Evolutionary conservation across 2,329 filamentous ascomycete species (phyloP), one percentile per base, ranked within the genome.

Genomic region (Parastagonospora nodorum): DNA sequence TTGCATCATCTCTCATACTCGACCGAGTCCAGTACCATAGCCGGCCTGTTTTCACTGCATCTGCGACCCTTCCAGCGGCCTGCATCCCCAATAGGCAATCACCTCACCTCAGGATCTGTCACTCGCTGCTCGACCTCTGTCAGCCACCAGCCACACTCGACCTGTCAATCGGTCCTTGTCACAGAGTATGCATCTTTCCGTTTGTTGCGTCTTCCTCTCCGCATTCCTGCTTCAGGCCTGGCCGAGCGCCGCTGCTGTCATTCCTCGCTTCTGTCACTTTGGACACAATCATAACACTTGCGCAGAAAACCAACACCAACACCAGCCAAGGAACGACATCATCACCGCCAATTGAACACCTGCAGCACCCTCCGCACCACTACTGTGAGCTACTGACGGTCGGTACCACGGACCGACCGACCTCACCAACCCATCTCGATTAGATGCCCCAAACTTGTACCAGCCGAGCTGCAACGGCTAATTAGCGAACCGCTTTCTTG

Each of bases 241-340:
- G 60, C 59, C 55, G 56, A 51, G 51, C 51, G 39, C 44, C 52
- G 55, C 53, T 61, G 59, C 67, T 47, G 55, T 60, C 63, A 68
- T 68, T 68, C 62, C 64, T 64, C 53, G 45, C 52, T 47, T 47
- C 38, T 51, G 44, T 52, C 19, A 51, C 43, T 58, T 63, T 58
- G 53, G 65, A 50, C 65, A 70, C 58, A 63, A 58, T 61, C 67
- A 63, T 67, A 63, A 68, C 61, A 66, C 42, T 28, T 38, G 37
- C 49, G 51, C 51, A 57, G 45, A 58, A 54, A 50, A 66, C 51
- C 60, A 53, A 45, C 38, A 45, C 31, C 29, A 50, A 46, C 48
- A 45, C 32, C 43, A 33, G 15, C 19, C 33, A 43, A 24, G 19
- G 19, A 5, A 24, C 19, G 19, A 24, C 19, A 24, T 24, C 19